phyloP scores from a whole-genome alignment of 495 filamentous ascomycete species.

The Oidiodendron maius region DNA sequence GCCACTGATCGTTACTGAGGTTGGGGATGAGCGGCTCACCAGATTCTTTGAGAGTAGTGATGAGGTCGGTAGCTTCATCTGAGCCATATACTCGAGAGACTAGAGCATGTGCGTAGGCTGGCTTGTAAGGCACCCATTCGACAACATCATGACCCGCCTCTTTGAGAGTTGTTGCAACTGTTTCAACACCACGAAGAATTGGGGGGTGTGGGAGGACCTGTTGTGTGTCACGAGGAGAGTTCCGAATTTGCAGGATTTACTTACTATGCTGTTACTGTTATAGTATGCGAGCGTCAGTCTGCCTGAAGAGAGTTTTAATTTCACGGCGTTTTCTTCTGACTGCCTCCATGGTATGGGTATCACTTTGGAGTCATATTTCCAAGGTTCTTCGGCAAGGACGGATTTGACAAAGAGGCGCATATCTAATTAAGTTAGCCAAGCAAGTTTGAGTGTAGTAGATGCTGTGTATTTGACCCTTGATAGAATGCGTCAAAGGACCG shows the following conservation, averaged over 20 bases:
- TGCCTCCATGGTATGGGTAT: conserved; percentile 55
- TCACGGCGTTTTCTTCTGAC: conserved; percentile 20
- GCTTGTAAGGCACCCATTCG: conserved; percentile 36
- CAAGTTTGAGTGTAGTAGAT: not conserved
- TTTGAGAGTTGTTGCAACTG: conserved; percentile 28
- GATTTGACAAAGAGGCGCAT: conserved; percentile 57
- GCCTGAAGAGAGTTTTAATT: conserved; percentile 21
- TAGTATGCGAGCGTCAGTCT: conserved; percentile 50
- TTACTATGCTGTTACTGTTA: conserved; percentile 53
- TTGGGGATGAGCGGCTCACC: conserved; percentile 41
- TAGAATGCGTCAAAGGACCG: conserved; percentile 29
- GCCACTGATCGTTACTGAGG: conserved; percentile 33
- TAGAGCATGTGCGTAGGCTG: conserved; percentile 28
- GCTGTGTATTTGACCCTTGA: conserved; percentile 21
- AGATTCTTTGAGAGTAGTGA: conserved; percentile 31
- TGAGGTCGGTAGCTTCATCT: conserved; percentile 36
- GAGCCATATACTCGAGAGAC: conserved; percentile 31
- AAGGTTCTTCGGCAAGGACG: conserved; percentile 52
- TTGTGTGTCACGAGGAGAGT: conserved; percentile 16
- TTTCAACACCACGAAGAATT: conserved; percentile 33
- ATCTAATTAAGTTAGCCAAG: conserved; percentile 28
- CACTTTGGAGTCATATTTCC: conserved; percentile 54
- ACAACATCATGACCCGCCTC: conserved; percentile 33
- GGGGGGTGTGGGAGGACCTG: conserved; percentile 66
- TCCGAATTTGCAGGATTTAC: conserved; percentile 10